Conservation (phyloP, 768 basidiomycete genomes). For the Boletus vinaceobasis region DNA sequence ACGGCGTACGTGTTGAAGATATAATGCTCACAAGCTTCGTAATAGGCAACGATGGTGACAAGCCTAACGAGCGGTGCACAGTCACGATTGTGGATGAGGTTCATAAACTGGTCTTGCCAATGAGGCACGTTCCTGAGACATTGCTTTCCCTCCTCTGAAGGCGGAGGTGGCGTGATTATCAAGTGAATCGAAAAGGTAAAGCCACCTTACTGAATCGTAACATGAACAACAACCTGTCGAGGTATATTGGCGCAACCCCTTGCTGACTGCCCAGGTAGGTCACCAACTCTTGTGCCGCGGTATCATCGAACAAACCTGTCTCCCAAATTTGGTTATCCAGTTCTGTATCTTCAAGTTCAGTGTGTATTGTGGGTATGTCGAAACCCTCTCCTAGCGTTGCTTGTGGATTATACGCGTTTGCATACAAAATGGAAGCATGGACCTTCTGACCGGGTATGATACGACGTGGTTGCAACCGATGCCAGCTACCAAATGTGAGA, state of each 20-base stretch:
- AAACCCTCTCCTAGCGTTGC: slow-evolving; percentile 23
- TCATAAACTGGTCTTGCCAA: slow-evolving; percentile 11
- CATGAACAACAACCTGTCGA: slow-evolving; percentile 21
- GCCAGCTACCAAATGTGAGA: slow-evolving; percentile 4
- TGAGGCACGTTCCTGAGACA: slow-evolving; percentile 13
- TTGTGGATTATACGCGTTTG: slow-evolving; percentile 18
- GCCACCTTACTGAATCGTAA: slow-evolving; percentile 16
- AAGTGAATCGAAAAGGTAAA: not conserved
- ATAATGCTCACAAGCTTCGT: slow-evolving; percentile 16
- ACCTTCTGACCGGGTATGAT: slow-evolving; percentile 28
- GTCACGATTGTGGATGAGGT: slow-evolving; percentile 6
- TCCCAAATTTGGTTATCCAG: slow-evolving; percentile 19
- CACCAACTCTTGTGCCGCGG: slow-evolving; percentile 12
- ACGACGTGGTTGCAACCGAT: slow-evolving; percentile 21
- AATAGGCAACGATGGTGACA: slow-evolving; percentile 22
- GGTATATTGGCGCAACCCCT: slow-evolving; percentile 17
- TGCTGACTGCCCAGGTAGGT: slow-evolving; percentile 8
- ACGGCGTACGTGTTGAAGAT: too few relatives aligned
- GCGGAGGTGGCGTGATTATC: not conserved
- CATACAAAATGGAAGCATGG: slow-evolving; percentile 22
- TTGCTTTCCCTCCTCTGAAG: slow-evolving; percentile 19
- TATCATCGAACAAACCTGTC: slow-evolving; percentile 18
- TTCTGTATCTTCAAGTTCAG: not conserved
- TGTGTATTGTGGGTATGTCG: slow-evolving; percentile 14
- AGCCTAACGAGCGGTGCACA: slow-evolving; percentile 20